Evolutionary conservation across 2,329 filamentous ascomycete genomes (phyloP).

Genomic region (Verticillium longisporum): DNA sequence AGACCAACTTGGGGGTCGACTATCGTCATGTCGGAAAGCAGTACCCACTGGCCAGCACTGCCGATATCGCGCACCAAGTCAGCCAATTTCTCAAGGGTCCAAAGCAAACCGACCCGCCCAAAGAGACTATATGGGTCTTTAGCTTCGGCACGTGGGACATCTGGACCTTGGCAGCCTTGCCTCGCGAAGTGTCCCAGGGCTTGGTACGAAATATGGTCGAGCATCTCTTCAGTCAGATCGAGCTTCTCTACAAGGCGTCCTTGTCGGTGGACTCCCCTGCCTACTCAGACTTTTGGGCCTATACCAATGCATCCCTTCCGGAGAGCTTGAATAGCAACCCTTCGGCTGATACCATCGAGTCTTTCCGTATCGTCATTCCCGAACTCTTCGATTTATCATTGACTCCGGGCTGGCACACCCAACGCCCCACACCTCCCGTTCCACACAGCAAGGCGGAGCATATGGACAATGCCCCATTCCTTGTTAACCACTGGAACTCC

Average conservation of each 20-base stretch:
- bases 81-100: conserved; percentile 35
- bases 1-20: conserved; percentile 28
- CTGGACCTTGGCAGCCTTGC: conserved; percentile 43
- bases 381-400: conserved; percentile 46
- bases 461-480: conserved; percentile 43
- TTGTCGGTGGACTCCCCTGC: conserved; percentile 34
- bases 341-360: conserved; percentile 17
- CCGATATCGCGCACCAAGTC: conserved; percentile 39
- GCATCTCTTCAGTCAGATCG: conserved; percentile 37
- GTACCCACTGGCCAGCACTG: conserved; percentile 31
- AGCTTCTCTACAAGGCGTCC: conserved; percentile 37
- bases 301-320: conserved; percentile 16
- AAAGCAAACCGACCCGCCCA: conserved; percentile 22
- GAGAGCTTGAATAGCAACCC: conserved; percentile 10
- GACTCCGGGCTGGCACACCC: conserved; percentile 42
- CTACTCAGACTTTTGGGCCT: conserved; percentile 35
- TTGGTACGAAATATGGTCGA: conserved; percentile 28
- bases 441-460: conserved; percentile 44
- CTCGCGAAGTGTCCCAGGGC: conserved; percentile 27
- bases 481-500: conserved; percentile 45
- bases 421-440: conserved; percentile 31
- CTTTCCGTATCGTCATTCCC: conserved; percentile 46
- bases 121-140: conserved; percentile 47
- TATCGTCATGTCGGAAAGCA: conserved; percentile 34
- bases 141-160: conserved; percentile 49